Conservation (phyloP, 345 rosid genomes). For the Dovyalis caffra region DNA sequence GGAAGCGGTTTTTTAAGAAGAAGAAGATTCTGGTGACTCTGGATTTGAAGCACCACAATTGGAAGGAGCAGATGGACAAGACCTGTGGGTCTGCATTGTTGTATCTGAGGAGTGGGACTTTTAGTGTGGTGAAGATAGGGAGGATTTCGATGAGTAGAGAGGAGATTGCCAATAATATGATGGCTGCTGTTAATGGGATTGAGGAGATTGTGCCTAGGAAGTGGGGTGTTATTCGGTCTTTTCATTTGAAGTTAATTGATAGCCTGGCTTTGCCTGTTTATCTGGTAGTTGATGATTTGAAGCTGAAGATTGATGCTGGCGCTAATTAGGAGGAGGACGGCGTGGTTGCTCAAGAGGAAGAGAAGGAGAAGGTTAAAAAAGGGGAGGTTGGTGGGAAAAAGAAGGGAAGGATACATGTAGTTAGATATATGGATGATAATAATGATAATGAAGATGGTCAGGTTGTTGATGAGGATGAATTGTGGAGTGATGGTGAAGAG, state of each 20-base stretch:
- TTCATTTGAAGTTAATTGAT: constrained; percentile 65
- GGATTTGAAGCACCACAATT: constrained; percentile 66
- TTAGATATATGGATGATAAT: constrained; percentile 68
- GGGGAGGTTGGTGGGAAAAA: constrained; percentile 35
- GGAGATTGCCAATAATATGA: constrained; percentile 52
- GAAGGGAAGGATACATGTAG: constrained; percentile 77
- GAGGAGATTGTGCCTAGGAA: constrained; percentile 61
- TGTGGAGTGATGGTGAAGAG: constrained; percentile 28
- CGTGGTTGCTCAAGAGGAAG: not conserved
- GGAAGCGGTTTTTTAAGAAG: constrained; percentile 65
- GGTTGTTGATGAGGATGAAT: constrained; percentile 11
- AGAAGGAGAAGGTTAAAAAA: constrained; percentile 11
- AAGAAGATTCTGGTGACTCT: constrained; percentile 65
- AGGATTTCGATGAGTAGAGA: constrained; percentile 48
- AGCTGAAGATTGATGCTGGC: constrained; percentile 52
- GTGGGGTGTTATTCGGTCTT: constrained; percentile 68
- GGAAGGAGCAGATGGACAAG: constrained; percentile 74
- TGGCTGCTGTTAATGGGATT: constrained; percentile 55
- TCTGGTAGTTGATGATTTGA: constrained; percentile 67
- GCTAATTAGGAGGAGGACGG: constrained; percentile 6
- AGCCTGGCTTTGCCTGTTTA: constrained; percentile 76
- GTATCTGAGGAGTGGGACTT: constrained; percentile 65
- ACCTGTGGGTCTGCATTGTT: constrained; percentile 61
- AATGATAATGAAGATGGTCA: constrained; percentile 35
- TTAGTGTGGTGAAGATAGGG: constrained; percentile 66